Conservation (phyloP, 148 eudicot species). For the Gaultheria prostrata region DNA sequence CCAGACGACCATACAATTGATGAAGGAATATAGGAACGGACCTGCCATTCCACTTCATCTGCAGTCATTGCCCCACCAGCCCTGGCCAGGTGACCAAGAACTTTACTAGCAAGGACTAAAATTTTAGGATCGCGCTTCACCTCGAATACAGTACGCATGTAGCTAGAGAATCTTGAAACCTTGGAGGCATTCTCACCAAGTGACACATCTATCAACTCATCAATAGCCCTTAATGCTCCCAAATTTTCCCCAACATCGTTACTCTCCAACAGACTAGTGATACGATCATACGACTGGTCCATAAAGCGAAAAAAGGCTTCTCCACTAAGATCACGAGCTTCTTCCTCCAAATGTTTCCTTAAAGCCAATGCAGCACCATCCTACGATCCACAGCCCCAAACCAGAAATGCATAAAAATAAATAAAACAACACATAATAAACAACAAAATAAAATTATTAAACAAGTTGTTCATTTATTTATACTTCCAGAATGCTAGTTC, state of each 20-base stretch:
- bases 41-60: constrained; percentile 96
- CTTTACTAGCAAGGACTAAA: constrained; percentile 79
- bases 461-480: not conserved
- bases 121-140: constrained; percentile 82
- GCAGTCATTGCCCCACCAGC: constrained; percentile 98
- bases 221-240: constrained; percentile 92
- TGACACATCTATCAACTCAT: constrained; percentile 82
- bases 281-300: constrained; percentile 89
- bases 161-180: constrained; percentile 76
- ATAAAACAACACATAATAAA: not conserved
- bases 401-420: not conserved
- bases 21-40: constrained; percentile 20
- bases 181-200: constrained; percentile 90
- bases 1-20: constrained; percentile 7
- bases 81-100: constrained; percentile 90
- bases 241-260: constrained; percentile 79
- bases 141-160: constrained; percentile 81
- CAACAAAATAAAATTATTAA: not conserved
- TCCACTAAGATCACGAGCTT: constrained; percentile 77
- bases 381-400: constrained; percentile 29
- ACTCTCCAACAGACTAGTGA: constrained; percentile 70
- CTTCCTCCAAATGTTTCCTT: constrained; percentile 83
- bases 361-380: constrained; percentile 84
- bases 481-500: not conserved
- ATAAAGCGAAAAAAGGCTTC: constrained; percentile 92